Evolutionary conservation across 805 yeast species (phyloP).

Genomic region (Saccharomycopsis oosterbeekiorum): DNA sequence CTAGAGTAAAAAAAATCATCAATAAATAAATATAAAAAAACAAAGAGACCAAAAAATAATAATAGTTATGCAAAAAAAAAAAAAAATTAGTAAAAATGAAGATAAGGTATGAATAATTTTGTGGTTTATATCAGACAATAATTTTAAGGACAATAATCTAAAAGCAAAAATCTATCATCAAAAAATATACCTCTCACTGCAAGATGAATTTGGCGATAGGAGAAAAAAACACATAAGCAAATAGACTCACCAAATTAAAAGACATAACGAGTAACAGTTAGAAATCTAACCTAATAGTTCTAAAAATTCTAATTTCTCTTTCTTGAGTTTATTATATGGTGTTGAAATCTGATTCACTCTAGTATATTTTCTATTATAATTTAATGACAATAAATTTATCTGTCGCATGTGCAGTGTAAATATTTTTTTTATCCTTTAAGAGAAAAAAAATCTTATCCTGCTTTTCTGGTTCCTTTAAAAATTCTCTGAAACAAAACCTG

Average conservation of each 20-base stretch:
- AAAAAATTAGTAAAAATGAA: not conserved
- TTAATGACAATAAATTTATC: not conserved
- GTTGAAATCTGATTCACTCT: not conserved
- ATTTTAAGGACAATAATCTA: not conserved
- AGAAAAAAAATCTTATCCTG: not conserved
- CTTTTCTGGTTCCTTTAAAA: not conserved
- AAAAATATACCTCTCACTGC: not conserved
- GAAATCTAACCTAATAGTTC: not conserved
- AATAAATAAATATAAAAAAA: not conserved
- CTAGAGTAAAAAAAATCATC: not conserved
- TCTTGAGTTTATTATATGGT: not conserved
- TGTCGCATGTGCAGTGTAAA: not conserved
- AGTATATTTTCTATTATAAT: not conserved
- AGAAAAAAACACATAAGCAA: not conserved
- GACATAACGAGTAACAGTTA: too few relatives aligned
- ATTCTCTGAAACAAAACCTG: not conserved
- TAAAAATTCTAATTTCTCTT: not conserved
- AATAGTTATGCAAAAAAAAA: not conserved
- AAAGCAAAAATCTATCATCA: slow-evolving; percentile 1
- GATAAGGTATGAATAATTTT: not conserved
- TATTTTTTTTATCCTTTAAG: not conserved
- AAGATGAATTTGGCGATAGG: not conserved
- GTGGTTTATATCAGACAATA: not conserved
- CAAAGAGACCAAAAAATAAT: not conserved
- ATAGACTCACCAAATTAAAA: not conserved